Percentiles rank a stretch among this genome's conserved stretches.
These are phyloP conservation scores for Phallus indusiatus DNA, from an alignment of 768 basidiomycete species.

Conservation along the genomic window DNA sequence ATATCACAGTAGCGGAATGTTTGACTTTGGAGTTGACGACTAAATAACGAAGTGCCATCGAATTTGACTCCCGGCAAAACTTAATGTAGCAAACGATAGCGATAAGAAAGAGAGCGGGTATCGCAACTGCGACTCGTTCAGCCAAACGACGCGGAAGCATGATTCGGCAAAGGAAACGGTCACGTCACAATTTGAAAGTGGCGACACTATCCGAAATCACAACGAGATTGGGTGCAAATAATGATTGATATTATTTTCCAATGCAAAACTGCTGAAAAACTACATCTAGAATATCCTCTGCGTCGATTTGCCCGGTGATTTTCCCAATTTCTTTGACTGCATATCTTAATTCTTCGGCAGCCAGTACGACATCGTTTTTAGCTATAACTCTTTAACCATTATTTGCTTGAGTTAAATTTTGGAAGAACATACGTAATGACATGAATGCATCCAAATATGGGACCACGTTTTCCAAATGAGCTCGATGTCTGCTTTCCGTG, in stretches of 20 bases:
- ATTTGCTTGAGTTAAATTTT: too few relatives aligned
- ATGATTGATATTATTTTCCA: conserved; percentile 59
- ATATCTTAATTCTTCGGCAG: conserved; percentile 82
- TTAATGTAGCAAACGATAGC: too few relatives aligned
- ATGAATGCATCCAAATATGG: conserved; percentile 57
- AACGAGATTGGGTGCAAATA: too few relatives aligned
- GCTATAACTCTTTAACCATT: too few relatives aligned
- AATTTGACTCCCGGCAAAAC: too few relatives aligned
- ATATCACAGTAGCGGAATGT: conserved; percentile 84
- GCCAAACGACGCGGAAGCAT: too few relatives aligned
- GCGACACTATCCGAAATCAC: too few relatives aligned
- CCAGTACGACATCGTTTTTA: conserved; percentile 65
- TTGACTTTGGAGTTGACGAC: conserved; percentile 44
- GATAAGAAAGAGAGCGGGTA: too few relatives aligned
- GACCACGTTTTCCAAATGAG: conserved; percentile 59
- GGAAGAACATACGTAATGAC: conserved; percentile 29
- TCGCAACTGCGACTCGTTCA: too few relatives aligned
- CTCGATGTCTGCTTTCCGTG: conserved; percentile 71
- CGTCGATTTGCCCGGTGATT: conserved; percentile 71
- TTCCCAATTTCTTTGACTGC: conserved; percentile 77
- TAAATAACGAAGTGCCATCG: conserved; percentile 36
- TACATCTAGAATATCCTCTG: conserved; percentile 75
- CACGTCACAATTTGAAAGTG: too few relatives aligned
- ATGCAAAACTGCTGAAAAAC: conserved; percentile 87
- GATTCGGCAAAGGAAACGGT: too few relatives aligned